phyloP scores from a whole-genome alignment of 805 yeast genomes.

The Yamadazyma philogaea region DNA sequence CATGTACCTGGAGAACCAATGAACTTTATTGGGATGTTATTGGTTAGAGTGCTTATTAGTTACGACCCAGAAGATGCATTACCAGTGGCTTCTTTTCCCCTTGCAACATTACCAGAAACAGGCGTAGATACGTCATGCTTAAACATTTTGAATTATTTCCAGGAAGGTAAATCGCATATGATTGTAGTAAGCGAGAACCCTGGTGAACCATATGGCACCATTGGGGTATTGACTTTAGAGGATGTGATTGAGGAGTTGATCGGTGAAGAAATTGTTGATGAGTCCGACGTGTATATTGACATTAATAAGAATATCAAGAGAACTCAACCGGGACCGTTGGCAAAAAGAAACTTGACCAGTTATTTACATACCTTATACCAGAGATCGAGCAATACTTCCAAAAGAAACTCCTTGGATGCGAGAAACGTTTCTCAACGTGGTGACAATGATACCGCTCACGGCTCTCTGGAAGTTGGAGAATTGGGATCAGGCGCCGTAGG shows the following conservation, averaged over 20 bases:
- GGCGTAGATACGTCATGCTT: conserved; percentile 87
- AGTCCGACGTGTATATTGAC: conserved; percentile 89
- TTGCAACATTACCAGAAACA: conserved; percentile 96
- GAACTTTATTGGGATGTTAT: conserved; percentile 91
- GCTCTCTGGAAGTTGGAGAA: neutral
- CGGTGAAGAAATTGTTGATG: conserved; percentile 97
- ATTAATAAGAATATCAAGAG: conserved; percentile 84
- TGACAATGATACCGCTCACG: no score
- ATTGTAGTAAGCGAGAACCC: conserved; percentile 85
- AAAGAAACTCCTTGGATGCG: conserved; percentile 41
- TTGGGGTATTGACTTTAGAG: conserved; percentile 90
- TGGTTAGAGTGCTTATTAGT: conserved; percentile 87
- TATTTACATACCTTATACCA: conserved; percentile 61
- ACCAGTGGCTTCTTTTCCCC: conserved; percentile 89
- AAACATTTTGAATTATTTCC: conserved; percentile 92
- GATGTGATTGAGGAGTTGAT: conserved; percentile 98
- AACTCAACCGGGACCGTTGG: conserved; percentile 69
- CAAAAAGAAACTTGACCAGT: conserved; percentile 65
- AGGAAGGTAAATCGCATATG: conserved; percentile 98
- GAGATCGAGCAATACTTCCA: conserved; percentile 29
- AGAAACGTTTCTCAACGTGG: neutral
- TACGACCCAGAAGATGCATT: conserved; percentile 95
- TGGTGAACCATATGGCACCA: conserved; percentile 78
- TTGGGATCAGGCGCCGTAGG: conserved; percentile 5
- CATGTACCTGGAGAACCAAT: conserved; percentile 84